Evolutionary conservation across 495 filamentous ascomycete genomes (phyloP), one percentile per base, ranked within the genome.

Genomic region (Annulohypoxylon moriforme): DNA sequence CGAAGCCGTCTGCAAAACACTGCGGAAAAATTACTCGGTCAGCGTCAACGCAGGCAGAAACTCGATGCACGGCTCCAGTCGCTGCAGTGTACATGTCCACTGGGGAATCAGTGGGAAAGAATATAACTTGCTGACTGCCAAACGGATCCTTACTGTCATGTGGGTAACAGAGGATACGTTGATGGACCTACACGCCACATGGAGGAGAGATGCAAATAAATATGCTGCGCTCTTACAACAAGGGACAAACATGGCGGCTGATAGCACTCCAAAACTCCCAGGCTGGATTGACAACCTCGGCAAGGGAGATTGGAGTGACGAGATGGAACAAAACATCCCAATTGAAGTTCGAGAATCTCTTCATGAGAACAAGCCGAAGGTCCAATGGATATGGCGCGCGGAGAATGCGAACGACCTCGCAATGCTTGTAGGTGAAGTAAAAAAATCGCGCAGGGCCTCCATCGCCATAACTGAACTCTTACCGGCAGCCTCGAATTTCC

Each of bases 271-370:
- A 0, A 60, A 52, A 36, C 53, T 68, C 40, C 69, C 69, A 10
- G 18, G 44, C 18, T 72, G 69, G 69, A 25, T 64, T 18, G 42
- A 55, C 10, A 18, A 60, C 4, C 60, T 60, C 7, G 60, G 60
- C 3, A 56, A 16, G 20, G 69, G 64, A 11, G 24, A 14, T n/a
- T 68, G 69, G 69, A 25, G 36, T n/a, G 2, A 52, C 7, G 69
- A 64, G 25, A 72, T 72, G 60, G 60, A 64, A 3, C 69, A 64
- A 20, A 68, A 72, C 27, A 57, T 74, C 34, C 68, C 64, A 22
- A 22, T 36, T 6, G 22, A 13, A 0, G 10, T 64, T 22, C 50
- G 57, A 5, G 46, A 47, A 9, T 56, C 65, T 14, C 64, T 68
- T 31, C 52, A 67, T 31, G 27, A 18, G 34, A 14, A 52, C 11